These are phyloP conservation scores for Citrus reticulata DNA, from an alignment of 345 rosid species.

Conservation along the genomic window DNA sequence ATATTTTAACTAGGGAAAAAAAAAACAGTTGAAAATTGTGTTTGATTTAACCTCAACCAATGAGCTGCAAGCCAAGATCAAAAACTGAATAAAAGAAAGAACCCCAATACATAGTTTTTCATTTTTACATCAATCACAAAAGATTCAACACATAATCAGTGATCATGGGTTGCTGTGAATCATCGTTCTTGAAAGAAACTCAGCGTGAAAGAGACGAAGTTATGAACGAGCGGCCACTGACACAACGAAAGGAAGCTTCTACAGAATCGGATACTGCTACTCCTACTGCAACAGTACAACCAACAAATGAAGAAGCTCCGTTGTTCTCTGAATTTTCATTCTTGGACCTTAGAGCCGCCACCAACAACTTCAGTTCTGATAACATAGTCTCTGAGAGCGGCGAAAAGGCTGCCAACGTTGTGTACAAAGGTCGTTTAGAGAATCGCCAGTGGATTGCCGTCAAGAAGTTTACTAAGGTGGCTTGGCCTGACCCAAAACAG, in stretches of 20 bases:
- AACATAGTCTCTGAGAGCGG: conserved; percentile 75
- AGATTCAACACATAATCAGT: not conserved
- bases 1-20: not conserved
- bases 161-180: conserved; percentile 78
- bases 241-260: not conserved
- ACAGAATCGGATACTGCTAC: conserved; percentile 22
- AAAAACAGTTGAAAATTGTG: not conserved
- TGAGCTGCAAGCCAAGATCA: not conserved
- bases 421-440: conserved; percentile 65
- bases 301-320: conserved; percentile 31
- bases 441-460: conserved; percentile 78
- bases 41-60: not conserved
- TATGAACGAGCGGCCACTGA: conserved; percentile 14
- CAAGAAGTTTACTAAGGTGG: conserved; percentile 72
- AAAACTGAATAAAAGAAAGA: not conserved
- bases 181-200: conserved; percentile 42
- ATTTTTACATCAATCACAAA: not conserved
- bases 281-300: conserved; percentile 28
- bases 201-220: conserved; percentile 35
- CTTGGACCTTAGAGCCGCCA: conserved; percentile 64
- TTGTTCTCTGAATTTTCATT: conserved; percentile 67
- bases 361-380: conserved; percentile 62
- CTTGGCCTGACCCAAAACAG: conserved; percentile 83
- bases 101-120: not conserved
- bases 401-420: conserved; percentile 51